Conservation (phyloP, 139 green algal genomes). For the Coelastrella sp. region DNA sequence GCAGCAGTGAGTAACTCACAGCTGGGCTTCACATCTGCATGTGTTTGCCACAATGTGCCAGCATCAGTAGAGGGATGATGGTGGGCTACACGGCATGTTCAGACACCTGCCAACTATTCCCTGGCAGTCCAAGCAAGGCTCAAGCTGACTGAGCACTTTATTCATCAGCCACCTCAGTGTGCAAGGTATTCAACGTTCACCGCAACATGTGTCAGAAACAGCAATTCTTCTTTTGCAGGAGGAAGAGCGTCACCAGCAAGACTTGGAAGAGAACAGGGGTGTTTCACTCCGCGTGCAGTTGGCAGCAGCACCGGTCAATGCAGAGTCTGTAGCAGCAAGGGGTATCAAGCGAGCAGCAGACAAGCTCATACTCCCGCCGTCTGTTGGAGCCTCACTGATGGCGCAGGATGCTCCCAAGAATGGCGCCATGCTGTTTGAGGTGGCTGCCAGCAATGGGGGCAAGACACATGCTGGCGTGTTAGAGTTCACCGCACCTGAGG, state of each 20-base stretch:
- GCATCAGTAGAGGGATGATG: no score
- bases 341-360: constrained; percentile 74
- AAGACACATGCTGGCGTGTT: constrained; percentile 80
- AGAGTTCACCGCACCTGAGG: constrained; percentile 87
- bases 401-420: constrained; percentile 81
- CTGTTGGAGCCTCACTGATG: constrained; percentile 71
- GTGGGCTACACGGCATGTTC: no score
- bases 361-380: constrained; percentile 85
- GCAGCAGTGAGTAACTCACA: no score
- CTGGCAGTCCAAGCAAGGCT: no score
- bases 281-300: constrained; percentile 63
- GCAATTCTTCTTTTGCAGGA: constrained; percentile 42
- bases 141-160: no score
- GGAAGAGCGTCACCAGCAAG: constrained; percentile 47
- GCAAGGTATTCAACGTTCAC: no score
- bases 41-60: no score
- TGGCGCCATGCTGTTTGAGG: constrained; percentile 84
- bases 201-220: no score
- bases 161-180: no score
- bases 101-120: no score
- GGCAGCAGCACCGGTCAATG: constrained; percentile 56
- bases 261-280: constrained; percentile 69
- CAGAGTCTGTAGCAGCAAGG: constrained; percentile 43
- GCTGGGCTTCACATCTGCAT: no score
- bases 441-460: constrained; percentile 47